A percentile compares a stretch with the other conserved stretches of the same genome.
Evolutionary conservation across 2,329 filamentous ascomycete genomes (phyloP).

Genomic region (Cercospora zeae-maydis): DNA sequence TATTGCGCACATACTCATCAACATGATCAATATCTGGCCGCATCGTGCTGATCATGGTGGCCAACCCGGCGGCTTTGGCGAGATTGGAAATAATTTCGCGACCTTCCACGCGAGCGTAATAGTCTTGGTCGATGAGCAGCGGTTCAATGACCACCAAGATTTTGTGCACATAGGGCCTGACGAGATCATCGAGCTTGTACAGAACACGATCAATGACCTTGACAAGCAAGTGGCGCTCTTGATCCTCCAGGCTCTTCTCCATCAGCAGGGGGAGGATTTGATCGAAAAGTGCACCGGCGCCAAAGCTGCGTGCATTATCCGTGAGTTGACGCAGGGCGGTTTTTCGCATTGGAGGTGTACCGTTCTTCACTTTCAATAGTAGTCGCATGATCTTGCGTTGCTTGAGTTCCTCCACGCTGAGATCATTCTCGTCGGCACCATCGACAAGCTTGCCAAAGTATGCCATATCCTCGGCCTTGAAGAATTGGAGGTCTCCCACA

Average conservation of each 20-base stretch:
- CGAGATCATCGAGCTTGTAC: conserved; percentile 96
- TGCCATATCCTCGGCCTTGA: conserved; percentile 97
- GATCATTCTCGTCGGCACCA: conserved; percentile 81
- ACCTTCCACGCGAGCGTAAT: conserved; percentile 96
- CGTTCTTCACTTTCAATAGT: conserved; percentile 97
- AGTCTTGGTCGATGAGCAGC: conserved; percentile 98
- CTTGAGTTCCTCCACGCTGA: conserved; percentile 93
- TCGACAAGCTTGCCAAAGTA: conserved; percentile 98
- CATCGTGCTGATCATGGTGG: conserved; percentile 99
- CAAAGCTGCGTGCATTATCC: conserved; percentile 94
- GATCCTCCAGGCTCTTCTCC: conserved; percentile 97
- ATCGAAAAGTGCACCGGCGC: conserved; percentile 89
- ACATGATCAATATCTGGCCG: conserved; percentile 97
- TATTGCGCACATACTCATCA: conserved; percentile 97
- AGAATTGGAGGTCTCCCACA: conserved; percentile 93
- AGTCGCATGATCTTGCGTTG: conserved; percentile 98
- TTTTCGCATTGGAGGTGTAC: conserved; percentile 97
- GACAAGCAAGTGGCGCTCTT: conserved; percentile 95
- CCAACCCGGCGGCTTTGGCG: conserved; percentile 90
- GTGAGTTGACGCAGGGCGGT: conserved; percentile 95
- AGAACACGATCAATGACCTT: conserved; percentile 98
- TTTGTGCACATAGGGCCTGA: conserved; percentile 95
- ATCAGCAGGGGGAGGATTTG: conserved; percentile 95
- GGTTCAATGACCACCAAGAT: conserved; percentile 98
- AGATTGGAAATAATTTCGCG: conserved; percentile 98